These are phyloP conservation scores for Coix lacrymajobi DNA, from an alignment of 176 grass and related monocot species.

Conservation along the genomic window DNA sequence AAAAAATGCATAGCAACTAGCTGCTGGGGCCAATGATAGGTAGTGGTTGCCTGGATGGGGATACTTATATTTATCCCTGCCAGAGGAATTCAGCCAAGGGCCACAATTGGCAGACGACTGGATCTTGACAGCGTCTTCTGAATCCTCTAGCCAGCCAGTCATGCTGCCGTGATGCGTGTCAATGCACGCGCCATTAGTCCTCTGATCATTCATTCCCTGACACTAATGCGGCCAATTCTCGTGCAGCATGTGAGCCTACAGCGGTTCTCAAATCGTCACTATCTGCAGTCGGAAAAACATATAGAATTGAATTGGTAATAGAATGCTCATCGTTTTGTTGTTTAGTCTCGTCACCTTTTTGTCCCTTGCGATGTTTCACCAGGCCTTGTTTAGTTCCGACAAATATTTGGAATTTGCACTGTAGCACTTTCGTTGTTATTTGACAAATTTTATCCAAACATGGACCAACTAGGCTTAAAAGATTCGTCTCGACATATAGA, in stretches of 20 bases:
- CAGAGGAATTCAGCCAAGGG: not conserved
- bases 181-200: not conserved
- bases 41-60: slow-evolving; percentile 11
- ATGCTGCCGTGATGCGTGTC: not conserved
- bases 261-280: not conserved
- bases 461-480: too few relatives aligned
- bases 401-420: too few relatives aligned
- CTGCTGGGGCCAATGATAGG: not conserved
- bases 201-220: not conserved
- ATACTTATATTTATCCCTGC: not conserved
- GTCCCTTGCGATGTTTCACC: slow-evolving; percentile 12
- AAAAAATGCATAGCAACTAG: too few relatives aligned
- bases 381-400: too few relatives aligned
- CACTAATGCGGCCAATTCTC: not conserved
- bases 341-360: slow-evolving; percentile 14
- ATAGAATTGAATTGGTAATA: not conserved
- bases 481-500: too few relatives aligned
- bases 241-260: slow-evolving; percentile 18
- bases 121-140: slow-evolving; percentile 18
- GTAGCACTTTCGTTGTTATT: too few relatives aligned
- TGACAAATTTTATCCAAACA: too few relatives aligned
- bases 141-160: not conserved
- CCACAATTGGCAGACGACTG: not conserved
- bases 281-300: not conserved
- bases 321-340: slow-evolving; percentile 12